Evolutionary conservation across 2,329 filamentous ascomycete genomes (phyloP), one percentile per base, ranked within the genome.

Genomic region (Epichloe scottii): DNA sequence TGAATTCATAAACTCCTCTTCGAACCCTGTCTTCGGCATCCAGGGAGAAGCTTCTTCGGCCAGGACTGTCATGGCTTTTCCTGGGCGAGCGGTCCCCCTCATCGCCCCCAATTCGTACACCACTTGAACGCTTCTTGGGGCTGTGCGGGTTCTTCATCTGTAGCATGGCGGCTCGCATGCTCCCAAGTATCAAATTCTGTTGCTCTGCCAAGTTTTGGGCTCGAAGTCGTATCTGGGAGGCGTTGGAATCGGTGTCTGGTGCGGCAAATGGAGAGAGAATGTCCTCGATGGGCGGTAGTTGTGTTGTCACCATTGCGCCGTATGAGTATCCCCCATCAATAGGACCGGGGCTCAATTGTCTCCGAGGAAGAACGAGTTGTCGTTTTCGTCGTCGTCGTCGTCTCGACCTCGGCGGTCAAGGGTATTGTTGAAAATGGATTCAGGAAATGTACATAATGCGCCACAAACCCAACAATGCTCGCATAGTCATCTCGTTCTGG

Each of bases 301-400:
- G 81, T 0, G 78, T 81, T 2, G 88, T 82, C 39, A 97, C 79
- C 61, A 95, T 77, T 4, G 89, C 87, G 42, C 93, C 93, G 65
- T 96, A 96, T 0, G 89, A 95, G 65, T 96, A 96, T 12, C 90
- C 90, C 78, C 84, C 6, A 93, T 71, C 5, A 95, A 60, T 3
- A 82, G 61, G 46, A 72, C 51, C 2, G 66, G 68, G 56, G 58
- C 2, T 51, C 41, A 4, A 39, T 51, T 19, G 34, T 42, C 37
- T 47, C 26, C 11, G 19, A 26, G 33, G 12, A 21, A 17, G 17
- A 26, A 4, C 1, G 6, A 34, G 37, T 10, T 4, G 17, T 42
- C 17, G 10, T 19, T 3, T 11, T 41, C 39, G 39, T 41, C 5
- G 37, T 26, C 35, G 3, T 14, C 38, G n/a, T 17, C n/a, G 17